Conservation (phyloP, 2,329 filamentous ascomycete genomes). For the Cordyceps militaris region DNA sequence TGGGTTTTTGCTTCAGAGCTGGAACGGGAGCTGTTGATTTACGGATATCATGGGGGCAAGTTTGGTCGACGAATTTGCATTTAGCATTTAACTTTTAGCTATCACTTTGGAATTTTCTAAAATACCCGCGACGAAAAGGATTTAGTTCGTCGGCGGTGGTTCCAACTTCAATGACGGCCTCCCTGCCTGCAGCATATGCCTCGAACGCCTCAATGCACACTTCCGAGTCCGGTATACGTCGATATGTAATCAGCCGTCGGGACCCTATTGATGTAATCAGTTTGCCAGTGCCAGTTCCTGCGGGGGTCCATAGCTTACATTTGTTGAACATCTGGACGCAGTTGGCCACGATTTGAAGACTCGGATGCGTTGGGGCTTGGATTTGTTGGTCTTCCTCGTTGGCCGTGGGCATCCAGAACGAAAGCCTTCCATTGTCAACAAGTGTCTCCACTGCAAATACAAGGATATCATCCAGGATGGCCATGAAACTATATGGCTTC, state of each 20-base stretch:
- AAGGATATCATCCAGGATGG: conserved; percentile 85
- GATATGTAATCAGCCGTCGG: conserved; percentile 79
- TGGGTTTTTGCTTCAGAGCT: conserved; percentile 6
- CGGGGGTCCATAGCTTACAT: conserved; percentile 48
- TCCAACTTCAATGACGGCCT: conserved; percentile 29
- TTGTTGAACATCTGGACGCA: conserved; percentile 87
- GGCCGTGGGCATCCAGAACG: conserved; percentile 96
- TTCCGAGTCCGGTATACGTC: conserved; percentile 55
- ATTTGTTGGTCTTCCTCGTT: conserved; percentile 73
- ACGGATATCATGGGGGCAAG: conserved; percentile 2
- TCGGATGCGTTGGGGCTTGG: conserved; percentile 67
- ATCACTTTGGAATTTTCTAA: conserved; percentile 43
- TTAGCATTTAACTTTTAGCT: conserved; percentile 19
- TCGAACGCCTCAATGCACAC: conserved; percentile 40
- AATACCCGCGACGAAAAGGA: conserved; percentile 53
- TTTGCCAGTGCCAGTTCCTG: not conserved
- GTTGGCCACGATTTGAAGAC: conserved; percentile 63
- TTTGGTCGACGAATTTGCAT: conserved; percentile 5
- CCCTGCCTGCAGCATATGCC: conserved; percentile 25
- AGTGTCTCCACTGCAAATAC: conserved; percentile 71
- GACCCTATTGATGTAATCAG: conserved; percentile 55
- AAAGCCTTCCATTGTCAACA: conserved; percentile 70
- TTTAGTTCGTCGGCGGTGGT: conserved; percentile 53
- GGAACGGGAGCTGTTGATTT: conserved; percentile 3
- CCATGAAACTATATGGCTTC: conserved; percentile 82